phyloP scores from a whole-genome alignment of 2,329 filamentous ascomycete species.

The Hirsutella minnesotensis region DNA sequence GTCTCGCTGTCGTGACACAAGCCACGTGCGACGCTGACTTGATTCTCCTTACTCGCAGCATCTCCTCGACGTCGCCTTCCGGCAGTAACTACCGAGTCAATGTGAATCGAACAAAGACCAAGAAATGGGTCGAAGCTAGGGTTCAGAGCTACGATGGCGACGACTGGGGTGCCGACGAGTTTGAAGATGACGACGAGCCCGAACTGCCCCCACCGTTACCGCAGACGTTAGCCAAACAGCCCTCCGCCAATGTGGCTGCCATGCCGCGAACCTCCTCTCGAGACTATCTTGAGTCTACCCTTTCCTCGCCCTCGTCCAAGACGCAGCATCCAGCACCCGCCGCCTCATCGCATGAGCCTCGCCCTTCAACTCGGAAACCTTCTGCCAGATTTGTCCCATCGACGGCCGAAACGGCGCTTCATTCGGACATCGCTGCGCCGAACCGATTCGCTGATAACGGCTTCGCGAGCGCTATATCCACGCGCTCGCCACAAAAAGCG shows the following conservation, averaged over 20 bases:
- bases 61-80: background rate
- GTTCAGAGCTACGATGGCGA: conserved; percentile 80
- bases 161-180: conserved; percentile 73
- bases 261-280: background rate
- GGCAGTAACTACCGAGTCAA: conserved; percentile 58
- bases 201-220: conserved; percentile 7
- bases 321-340: background rate
- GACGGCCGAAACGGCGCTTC: background rate
- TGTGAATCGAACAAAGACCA: conserved; percentile 79
- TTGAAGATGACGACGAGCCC: conserved; percentile 38
- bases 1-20: background rate
- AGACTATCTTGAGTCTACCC: background rate
- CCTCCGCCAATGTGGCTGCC: background rate
- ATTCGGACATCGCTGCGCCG: background rate
- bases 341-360: background rate
- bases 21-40: background rate
- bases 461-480: background rate
- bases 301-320: background rate
- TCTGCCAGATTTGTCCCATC: background rate
- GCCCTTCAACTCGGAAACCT: background rate
- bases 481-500: too few species aligned
- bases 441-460: background rate
- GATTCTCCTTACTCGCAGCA: background rate
- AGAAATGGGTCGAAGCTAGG: conserved; percentile 91
- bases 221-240: background rate